A percentile compares a stretch with the other conserved stretches of the same genome.
Evolutionary conservation across 2,329 filamentous ascomycete species (phyloP).

Genomic region (Sporothrix luriei): DNA sequence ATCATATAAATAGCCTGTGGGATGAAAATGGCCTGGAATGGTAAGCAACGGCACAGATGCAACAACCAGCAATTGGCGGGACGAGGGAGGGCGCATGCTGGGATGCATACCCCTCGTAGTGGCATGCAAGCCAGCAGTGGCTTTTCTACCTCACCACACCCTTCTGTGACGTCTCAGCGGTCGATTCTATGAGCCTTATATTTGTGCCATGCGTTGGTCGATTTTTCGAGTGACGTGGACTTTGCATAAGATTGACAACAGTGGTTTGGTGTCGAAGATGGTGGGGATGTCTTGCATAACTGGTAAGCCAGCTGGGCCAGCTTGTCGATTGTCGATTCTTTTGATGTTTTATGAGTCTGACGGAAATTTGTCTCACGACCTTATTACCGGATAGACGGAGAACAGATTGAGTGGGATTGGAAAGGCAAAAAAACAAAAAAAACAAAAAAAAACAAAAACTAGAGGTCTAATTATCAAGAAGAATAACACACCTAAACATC

Average conservation of each 20-base stretch:
- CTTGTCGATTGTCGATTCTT: background rate
- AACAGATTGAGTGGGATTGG: too few relatives aligned
- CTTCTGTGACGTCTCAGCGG: constrained; percentile 2
- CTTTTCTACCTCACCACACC: constrained; percentile 32
- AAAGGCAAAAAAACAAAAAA: background rate
- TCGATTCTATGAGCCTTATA: background rate
- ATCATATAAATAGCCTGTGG: background rate
- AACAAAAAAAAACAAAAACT: background rate
- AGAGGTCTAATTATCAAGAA: background rate
- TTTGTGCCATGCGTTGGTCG: background rate
- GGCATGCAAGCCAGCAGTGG: constrained; percentile 21
- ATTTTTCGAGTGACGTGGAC: constrained; percentile 25
- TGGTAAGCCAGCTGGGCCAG: background rate
- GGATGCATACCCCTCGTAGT: constrained; percentile 7
- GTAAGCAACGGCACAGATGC: background rate
- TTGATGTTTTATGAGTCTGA: background rate
- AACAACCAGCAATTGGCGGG: background rate
- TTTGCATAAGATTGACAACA: background rate
- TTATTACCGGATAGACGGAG: constrained; percentile 14
- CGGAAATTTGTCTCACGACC: background rate
- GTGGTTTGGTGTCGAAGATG: background rate
- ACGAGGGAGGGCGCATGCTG: background rate
- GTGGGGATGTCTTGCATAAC: constrained; percentile 23
- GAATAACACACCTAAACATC: background rate
- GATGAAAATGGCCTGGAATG: background rate